A percentile compares a stretch with the other conserved stretches of the same genome.
phyloP scores from a whole-genome alignment of 2,329 filamentous ascomycete genomes.

The Xylariaceae sp. region DNA sequence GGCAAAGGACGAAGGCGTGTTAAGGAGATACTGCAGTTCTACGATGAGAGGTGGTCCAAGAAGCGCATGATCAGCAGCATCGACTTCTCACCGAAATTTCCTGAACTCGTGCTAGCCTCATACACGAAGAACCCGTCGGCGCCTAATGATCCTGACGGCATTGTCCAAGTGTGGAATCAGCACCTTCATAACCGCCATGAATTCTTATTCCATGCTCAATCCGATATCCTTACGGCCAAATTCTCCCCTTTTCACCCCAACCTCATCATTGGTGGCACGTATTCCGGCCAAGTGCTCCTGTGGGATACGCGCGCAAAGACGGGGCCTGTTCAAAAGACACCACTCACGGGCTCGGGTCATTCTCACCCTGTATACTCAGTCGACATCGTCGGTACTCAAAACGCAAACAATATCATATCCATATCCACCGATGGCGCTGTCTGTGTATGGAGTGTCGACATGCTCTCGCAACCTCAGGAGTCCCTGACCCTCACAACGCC shows the following conservation, averaged over 20 bases:
- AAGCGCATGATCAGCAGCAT: slow-evolving; percentile 96
- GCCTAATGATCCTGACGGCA: slow-evolving; percentile 85
- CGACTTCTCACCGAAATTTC: slow-evolving; percentile 92
- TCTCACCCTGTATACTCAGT: slow-evolving; percentile 95
- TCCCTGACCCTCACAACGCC: slow-evolving; percentile 83
- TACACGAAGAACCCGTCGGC: slow-evolving; percentile 97
- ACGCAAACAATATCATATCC: slow-evolving; percentile 97
- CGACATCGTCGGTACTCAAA: slow-evolving; percentile 94
- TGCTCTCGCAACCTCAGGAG: slow-evolving; percentile 95
- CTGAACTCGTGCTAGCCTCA: slow-evolving; percentile 84
- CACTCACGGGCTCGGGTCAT: slow-evolving; percentile 88
- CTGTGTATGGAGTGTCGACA: slow-evolving; percentile 96
- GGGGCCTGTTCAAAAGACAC: slow-evolving; percentile 90
- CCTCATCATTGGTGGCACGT: slow-evolving; percentile 90
- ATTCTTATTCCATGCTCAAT: slow-evolving; percentile 94
- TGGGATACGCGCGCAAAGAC: slow-evolving; percentile 94
- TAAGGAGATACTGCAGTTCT: slow-evolving; percentile 88
- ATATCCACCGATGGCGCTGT: slow-evolving; percentile 95
- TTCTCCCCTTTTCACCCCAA: slow-evolving; percentile 99
- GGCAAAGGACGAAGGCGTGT: slow-evolving; percentile 69
- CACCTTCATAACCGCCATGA: slow-evolving; percentile 92
- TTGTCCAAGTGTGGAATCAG: slow-evolving; percentile 95
- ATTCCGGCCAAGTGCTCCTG: slow-evolving; percentile 90
- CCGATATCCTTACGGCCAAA: slow-evolving; percentile 88
- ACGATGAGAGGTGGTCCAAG: slow-evolving; percentile 92